Evolutionary conservation across 1,284 basidiomycete genomes (phyloP).

Genomic region (Cutaneotrichosporon sp.): DNA sequence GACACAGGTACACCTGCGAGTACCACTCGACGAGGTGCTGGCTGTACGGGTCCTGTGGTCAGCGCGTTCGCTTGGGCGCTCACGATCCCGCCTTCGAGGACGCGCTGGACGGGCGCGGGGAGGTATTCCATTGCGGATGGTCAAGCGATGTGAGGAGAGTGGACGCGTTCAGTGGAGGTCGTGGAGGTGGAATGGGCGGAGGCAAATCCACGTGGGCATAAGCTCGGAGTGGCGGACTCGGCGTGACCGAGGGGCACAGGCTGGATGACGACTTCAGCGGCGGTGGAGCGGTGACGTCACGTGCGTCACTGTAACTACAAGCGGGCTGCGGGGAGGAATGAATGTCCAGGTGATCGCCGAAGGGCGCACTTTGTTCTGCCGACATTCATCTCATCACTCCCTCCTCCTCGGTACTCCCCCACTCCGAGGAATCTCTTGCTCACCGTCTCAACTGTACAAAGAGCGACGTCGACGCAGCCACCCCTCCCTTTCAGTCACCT

Average conservation of each 20-base stretch:
- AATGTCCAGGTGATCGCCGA: no score
- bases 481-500: background rate
- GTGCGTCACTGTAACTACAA: background rate
- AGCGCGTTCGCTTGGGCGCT: background rate
- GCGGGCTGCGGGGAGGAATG: background rate
- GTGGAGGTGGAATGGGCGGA: background rate
- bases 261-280: no score
- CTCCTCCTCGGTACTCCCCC: no score
- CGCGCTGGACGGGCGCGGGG: conserved; percentile 26
- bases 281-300: background rate
- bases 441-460: background rate
- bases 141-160: background rate
- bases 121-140: conserved; percentile 39
- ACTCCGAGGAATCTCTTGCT: background rate
- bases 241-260: no score
- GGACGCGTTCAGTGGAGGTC: background rate
- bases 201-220: no score
- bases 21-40: conserved; percentile 38
- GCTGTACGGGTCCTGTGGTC: conserved; percentile 40
- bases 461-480: background rate
- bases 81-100: conserved; percentile 40
- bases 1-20: conserved; percentile 38
- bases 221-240: no score
- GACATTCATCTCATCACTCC: no score
- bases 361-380: no score